phyloP scores from a whole-genome alignment of 257 asterid genomes.

The Solanum chilense region DNA sequence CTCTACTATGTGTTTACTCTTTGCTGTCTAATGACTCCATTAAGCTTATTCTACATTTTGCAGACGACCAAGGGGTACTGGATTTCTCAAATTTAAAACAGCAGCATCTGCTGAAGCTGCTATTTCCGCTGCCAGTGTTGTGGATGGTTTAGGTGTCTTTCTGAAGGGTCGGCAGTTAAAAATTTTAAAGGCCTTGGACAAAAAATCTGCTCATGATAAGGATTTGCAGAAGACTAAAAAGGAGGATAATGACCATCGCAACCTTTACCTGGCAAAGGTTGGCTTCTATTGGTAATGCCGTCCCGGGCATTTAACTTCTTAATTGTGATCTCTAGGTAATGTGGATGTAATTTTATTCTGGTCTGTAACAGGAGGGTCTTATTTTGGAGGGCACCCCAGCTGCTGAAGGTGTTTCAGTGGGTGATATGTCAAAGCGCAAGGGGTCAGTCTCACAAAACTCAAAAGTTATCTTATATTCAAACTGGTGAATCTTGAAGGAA shows the following conservation, averaged over 20 bases:
- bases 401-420: slow-evolving; percentile 81
- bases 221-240: slow-evolving; percentile 67
- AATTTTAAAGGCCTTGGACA: slow-evolving; percentile 77
- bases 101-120: slow-evolving; percentile 63
- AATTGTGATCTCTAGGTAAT: background rate
- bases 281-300: background rate
- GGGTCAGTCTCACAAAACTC: slow-evolving; percentile 29
- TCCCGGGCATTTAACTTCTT: background rate
- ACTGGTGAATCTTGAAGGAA: background rate
- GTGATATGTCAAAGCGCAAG: slow-evolving; percentile 83
- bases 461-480: background rate
- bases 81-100: slow-evolving; percentile 83
- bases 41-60: slow-evolving; percentile 3
- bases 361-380: slow-evolving; percentile 71
- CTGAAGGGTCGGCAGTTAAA: slow-evolving; percentile 78
- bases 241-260: slow-evolving; percentile 65
- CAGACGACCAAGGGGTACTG: slow-evolving; percentile 97
- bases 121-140: slow-evolving; percentile 51
- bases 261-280: slow-evolving; percentile 89
- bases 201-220: slow-evolving; percentile 68
- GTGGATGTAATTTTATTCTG: slow-evolving; percentile 5
- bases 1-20: background rate
- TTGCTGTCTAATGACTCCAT: background rate
- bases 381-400: slow-evolving; percentile 78
- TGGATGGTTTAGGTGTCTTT: slow-evolving; percentile 49